Conservation (phyloP, 495 filamentous ascomycete species). For the Neurospora africana region DNA sequence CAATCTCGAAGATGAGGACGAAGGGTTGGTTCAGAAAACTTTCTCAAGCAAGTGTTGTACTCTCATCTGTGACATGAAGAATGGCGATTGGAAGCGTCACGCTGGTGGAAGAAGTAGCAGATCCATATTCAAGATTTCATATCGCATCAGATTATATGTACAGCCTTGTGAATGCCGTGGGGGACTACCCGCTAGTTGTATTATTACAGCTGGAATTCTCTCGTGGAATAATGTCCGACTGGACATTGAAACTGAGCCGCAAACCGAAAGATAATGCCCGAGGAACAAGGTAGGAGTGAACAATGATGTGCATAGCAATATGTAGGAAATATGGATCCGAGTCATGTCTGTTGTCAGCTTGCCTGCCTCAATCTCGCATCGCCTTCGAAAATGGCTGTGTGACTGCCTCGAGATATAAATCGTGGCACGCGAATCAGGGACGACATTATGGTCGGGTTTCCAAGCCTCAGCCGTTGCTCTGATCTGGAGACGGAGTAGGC, state of each 20-base stretch:
- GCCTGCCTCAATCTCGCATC: not conserved
- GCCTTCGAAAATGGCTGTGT: not conserved
- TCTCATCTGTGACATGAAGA: not conserved
- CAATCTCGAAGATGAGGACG: not conserved
- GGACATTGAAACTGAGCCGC: not conserved
- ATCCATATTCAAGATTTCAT: not conserved
- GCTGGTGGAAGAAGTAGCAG: not conserved
- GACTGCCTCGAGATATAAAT: not conserved
- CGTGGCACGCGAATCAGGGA: not conserved
- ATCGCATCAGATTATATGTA: not conserved
- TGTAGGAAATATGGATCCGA: not conserved
- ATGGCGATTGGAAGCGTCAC: not conserved
- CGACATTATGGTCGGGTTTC: not conserved
- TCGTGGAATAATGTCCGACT: not conserved
- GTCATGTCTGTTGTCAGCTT: not conserved
- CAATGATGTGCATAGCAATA: not conserved
- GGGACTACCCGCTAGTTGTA: not conserved
- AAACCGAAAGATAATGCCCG: not conserved
- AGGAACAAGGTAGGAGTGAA: not conserved
- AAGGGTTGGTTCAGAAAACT: not conserved
- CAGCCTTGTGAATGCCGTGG: not conserved
- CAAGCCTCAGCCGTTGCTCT: not conserved
- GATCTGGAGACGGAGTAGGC: not conserved
- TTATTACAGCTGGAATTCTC: not conserved
- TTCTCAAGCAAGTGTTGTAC: not conserved